Evolutionary conservation across 306 rosid genomes (phyloP), one percentile per base, ranked within the genome.

Genomic region (Begonia masoniana): DNA sequence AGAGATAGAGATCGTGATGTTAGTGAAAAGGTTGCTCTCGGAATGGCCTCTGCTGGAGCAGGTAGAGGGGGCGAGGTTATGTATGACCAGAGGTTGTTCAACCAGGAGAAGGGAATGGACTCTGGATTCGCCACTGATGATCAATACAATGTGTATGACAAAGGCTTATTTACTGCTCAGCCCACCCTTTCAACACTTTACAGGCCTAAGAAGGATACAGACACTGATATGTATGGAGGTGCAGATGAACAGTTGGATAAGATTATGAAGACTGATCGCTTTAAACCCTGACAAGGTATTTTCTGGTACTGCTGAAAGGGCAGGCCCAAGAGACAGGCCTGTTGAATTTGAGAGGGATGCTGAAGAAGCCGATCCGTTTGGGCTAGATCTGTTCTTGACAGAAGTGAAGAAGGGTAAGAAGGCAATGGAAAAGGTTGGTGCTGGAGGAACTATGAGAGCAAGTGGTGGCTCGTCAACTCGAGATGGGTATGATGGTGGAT

Each of bases 1-100:
- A 73, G 97, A 63, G 95, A 89, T 51, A 74, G 95, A 71, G 97
- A 89, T 58, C 89, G 95, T 55, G 97, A 89, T 72, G 48, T 85
- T 10, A 89, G 95, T 62, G 97, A 89, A 78, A 85, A 89, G 67
- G 97, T 89, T 63, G 94, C 97, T 45, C 97, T 85, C 61, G 94
- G 91, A 41, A 65, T 85, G 95, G 95, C 97, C 46, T 78, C 87
- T 16, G 54, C 87, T 0, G 85, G 87, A 66, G 50, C 75, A 13
- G 84, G 83, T 63, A 68, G 69, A 70, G 80, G 79, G 19, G 83
- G 85, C 15, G 94, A 89, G 72, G 91, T 85, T 52, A 89, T 82
- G 82, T 89, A 85, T 68, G 97, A 89, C 59, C 87, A 82, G 51
- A 80, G 97, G 68, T 74, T 89, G 12, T 89, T 89, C 62, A 89